Evolutionary conservation across 257 asterid species (phyloP).

Genomic region (Solanum pinnatisectum): DNA sequence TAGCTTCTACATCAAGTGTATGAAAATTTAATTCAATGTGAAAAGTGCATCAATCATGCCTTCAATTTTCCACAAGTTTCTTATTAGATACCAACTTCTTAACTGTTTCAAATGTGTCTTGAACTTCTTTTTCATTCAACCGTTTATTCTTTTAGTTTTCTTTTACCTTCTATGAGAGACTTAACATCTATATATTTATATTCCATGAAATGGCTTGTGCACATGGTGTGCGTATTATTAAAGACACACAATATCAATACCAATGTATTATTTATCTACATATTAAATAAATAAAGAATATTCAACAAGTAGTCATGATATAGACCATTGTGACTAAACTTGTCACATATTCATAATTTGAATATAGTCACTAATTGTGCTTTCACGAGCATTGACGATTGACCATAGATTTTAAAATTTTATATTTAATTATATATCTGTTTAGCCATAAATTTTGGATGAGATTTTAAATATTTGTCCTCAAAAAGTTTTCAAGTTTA

Average conservation of each 20-base stretch:
- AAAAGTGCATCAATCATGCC: not conserved
- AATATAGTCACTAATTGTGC: too few species aligned
- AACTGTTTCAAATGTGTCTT: not conserved
- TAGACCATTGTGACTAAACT: too few species aligned
- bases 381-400: not conserved
- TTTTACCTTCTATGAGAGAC: not conserved
- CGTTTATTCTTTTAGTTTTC: not conserved
- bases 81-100: not conserved
- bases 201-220: not conserved
- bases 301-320: not conserved
- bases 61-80: not conserved
- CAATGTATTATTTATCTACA: not conserved
- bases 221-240: not conserved
- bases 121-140: not conserved
- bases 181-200: not conserved
- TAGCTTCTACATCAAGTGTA: conserved; percentile 2
- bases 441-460: too few species aligned
- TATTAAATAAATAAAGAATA: not conserved
- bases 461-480: too few species aligned
- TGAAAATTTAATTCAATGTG: not conserved
- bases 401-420: rapidly evolving
- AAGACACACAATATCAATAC: not conserved
- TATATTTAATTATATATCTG: too few species aligned
- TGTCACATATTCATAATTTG: not conserved
- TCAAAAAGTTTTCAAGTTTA: not conserved